A percentile compares a stretch with the other conserved stretches of the same genome.
These are phyloP conservation scores for Catunica adiposa DNA, from an alignment of 2,329 filamentous ascomycete genomes.

Conservation along the genomic window DNA sequence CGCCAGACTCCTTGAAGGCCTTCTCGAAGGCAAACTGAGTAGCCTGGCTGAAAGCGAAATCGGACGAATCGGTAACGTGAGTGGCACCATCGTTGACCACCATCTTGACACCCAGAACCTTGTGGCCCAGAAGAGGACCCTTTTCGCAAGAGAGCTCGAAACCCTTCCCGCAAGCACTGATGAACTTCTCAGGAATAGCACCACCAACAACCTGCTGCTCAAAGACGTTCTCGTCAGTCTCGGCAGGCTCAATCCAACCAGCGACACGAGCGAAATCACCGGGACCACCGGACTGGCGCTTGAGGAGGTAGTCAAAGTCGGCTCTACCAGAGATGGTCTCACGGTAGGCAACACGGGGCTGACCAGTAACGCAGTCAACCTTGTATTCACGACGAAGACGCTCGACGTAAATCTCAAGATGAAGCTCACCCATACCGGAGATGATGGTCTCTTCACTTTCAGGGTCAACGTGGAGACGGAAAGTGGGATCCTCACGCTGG, in stretches of 20 bases:
- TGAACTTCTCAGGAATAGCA: constrained; percentile 85
- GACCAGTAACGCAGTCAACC: constrained; percentile 87
- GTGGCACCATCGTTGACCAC: constrained; percentile 91
- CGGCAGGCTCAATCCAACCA: constrained; percentile 79
- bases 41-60: constrained; percentile 87
- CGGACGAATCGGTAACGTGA: constrained; percentile 93
- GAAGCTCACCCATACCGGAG: constrained; percentile 93
- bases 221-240: constrained; percentile 57
- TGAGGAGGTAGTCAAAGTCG: constrained; percentile 82
- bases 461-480: constrained; percentile 79
- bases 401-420: constrained; percentile 94
- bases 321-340: constrained; percentile 73
- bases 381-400: constrained; percentile 93
- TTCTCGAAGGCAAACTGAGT: constrained; percentile 95
- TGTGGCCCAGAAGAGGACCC: constrained; percentile 83
- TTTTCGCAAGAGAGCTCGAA: constrained; percentile 71
- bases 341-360: constrained; percentile 91
- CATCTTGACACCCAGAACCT: constrained; percentile 79
- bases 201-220: constrained; percentile 78
- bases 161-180: constrained; percentile 88
- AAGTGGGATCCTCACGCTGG: constrained; percentile 94
- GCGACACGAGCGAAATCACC: constrained; percentile 90
- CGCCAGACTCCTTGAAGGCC: constrained; percentile 65
- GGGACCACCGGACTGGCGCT: constrained; percentile 88
- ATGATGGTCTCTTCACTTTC: constrained; percentile 97